Evolutionary conservation across 2,329 filamentous ascomycete species (phyloP).

Genomic region (Tympanopsis confertula): DNA sequence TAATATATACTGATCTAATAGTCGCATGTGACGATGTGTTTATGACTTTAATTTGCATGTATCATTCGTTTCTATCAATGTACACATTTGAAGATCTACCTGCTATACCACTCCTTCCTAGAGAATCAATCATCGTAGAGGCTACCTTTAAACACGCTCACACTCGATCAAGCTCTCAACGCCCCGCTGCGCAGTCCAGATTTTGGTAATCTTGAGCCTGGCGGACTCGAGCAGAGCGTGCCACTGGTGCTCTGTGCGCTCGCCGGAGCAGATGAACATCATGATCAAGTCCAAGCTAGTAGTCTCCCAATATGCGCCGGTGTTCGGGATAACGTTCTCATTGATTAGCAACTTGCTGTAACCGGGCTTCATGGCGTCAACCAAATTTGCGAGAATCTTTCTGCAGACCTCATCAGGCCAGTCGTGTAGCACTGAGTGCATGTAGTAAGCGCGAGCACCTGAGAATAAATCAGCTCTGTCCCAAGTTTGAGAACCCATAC

Average conservation of each 20-base stretch:
- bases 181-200: not conserved
- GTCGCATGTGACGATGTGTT: too few species aligned
- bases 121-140: too few species aligned
- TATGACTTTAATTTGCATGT: too few species aligned
- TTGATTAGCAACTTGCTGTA: slow-evolving; percentile 29
- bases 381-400: slow-evolving; percentile 17
- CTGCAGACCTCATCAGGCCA: slow-evolving; percentile 19
- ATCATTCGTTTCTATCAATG: too few species aligned
- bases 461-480: slow-evolving; percentile 3
- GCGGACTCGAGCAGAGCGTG: slow-evolving; percentile 12
- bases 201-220: not conserved
- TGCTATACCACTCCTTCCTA: too few species aligned
- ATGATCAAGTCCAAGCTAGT: slow-evolving; percentile 25
- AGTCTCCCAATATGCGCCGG: slow-evolving; percentile 13
- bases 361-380: slow-evolving; percentile 15
- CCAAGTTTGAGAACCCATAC: too few species aligned
- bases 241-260: slow-evolving; percentile 26
- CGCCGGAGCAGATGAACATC: slow-evolving; percentile 21
- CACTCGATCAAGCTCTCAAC: not conserved
- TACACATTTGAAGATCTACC: too few species aligned
- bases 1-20: too few species aligned
- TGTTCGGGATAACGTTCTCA: slow-evolving; percentile 25
- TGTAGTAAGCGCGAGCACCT: slow-evolving; percentile 18
- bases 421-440: slow-evolving; percentile 23
- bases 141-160: too few species aligned